phyloP scores from a whole-genome alignment of 2,329 filamentous ascomycete species.

The Talaromyces islandicus region DNA sequence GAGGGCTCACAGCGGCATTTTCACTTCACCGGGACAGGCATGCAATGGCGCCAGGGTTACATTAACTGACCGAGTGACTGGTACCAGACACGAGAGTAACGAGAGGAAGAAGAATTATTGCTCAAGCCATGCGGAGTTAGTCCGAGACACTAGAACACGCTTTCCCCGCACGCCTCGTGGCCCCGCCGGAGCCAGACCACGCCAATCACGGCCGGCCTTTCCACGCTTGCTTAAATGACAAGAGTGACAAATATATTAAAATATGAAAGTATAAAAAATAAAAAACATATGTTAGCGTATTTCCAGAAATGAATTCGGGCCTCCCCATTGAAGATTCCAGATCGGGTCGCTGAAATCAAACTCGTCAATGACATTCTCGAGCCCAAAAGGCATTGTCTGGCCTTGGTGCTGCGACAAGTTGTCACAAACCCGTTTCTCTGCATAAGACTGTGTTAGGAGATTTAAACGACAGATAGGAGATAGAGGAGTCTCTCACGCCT shows the following conservation, averaged over 20 bases:
- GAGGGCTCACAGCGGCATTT: background rate
- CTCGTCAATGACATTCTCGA: background rate
- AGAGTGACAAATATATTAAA: too few relatives aligned
- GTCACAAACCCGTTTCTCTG: background rate
- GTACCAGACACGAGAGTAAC: background rate
- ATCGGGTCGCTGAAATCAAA: background rate
- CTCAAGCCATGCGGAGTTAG: background rate
- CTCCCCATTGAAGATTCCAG: slow-evolving; percentile 10
- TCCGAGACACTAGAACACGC: background rate
- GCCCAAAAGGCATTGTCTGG: background rate
- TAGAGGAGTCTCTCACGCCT: background rate
- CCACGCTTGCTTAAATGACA: too few relatives aligned
- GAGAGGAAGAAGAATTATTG: background rate
- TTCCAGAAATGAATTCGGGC: background rate
- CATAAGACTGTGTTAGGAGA: background rate
- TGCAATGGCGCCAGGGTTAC: background rate
- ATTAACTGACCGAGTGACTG: background rate
- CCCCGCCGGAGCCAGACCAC: background rate
- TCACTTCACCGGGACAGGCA: background rate
- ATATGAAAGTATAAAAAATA: too few relatives aligned
- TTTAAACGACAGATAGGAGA: too few relatives aligned
- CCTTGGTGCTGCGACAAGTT: background rate
- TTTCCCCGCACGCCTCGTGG: background rate
- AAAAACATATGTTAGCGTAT: background rate
- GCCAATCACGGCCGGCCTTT: background rate